phyloP scores from a whole-genome alignment of 352 stramenopile species.

The Hyaloperonospora arabidopsidis region DNA sequence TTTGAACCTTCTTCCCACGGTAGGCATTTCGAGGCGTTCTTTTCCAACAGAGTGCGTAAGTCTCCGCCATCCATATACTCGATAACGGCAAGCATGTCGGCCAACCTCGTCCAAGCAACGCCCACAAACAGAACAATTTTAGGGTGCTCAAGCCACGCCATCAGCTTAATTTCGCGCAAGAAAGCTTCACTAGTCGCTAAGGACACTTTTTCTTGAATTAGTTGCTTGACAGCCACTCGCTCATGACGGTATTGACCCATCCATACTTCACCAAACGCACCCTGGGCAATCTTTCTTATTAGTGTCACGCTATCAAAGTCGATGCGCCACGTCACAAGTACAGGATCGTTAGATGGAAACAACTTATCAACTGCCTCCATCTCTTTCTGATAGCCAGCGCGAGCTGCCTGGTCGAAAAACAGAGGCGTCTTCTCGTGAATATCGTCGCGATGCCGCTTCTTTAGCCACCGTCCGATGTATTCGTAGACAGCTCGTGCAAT shows the following conservation, averaged over 20 bases:
- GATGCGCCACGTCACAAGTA: constrained; percentile 63
- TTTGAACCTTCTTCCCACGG: constrained; percentile 29
- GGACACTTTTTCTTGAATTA: constrained; percentile 39
- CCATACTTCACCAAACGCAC: constrained; percentile 68
- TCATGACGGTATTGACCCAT: constrained; percentile 50
- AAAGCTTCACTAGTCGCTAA: constrained; percentile 54
- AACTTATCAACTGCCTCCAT: constrained; percentile 50
- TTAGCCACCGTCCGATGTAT: constrained; percentile 30
- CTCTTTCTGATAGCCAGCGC: constrained; percentile 50
- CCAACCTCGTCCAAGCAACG: constrained; percentile 60
- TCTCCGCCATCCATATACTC: constrained; percentile 69
- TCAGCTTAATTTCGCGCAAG: constrained; percentile 60
- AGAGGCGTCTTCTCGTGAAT: constrained; percentile 66
- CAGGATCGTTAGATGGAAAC: constrained; percentile 60
- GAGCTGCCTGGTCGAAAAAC: constrained; percentile 63
- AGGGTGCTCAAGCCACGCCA: constrained; percentile 60
- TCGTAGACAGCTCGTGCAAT: constrained; percentile 38
- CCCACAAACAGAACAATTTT: constrained; percentile 64
- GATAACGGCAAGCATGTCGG: constrained; percentile 60
- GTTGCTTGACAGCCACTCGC: constrained; percentile 52
- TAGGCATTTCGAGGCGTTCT: constrained; percentile 24
- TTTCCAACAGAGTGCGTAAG: constrained; percentile 45
- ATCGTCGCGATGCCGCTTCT: constrained; percentile 34
- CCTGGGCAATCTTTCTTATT: constrained; percentile 54
- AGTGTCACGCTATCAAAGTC: constrained; percentile 65